These are phyloP conservation scores for Fusarium solani-melongenae DNA, from an alignment of 2,329 filamentous ascomycete genomes.

Conservation along the genomic window DNA sequence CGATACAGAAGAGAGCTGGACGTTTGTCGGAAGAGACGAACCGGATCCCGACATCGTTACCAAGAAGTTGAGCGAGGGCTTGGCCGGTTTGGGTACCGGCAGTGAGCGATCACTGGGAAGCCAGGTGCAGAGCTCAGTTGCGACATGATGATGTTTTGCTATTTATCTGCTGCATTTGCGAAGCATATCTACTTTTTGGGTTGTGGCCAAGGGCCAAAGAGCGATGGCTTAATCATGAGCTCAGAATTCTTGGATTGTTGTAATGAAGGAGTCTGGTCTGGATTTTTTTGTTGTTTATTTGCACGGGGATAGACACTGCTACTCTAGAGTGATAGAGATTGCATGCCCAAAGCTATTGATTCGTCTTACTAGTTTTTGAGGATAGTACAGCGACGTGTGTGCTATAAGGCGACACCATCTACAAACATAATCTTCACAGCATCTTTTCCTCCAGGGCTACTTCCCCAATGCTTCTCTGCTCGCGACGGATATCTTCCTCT, in stretches of 20 bases:
- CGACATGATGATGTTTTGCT: conserved; percentile 13
- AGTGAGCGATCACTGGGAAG: conserved; percentile 40
- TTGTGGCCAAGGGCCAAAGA: background rate
- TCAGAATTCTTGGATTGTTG: conserved; percentile 15
- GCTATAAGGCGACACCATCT: background rate
- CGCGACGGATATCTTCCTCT: conserved; percentile 9
- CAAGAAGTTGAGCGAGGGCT: conserved; percentile 53
- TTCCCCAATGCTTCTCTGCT: background rate
- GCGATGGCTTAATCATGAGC: conserved; percentile 15
- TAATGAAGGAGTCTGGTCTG: conserved; percentile 11
- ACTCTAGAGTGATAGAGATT: conserved; percentile 40
- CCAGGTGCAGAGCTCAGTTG: conserved; percentile 28
- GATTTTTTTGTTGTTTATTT: background rate
- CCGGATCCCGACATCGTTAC: conserved; percentile 57
- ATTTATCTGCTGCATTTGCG: background rate
- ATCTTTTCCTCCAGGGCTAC: background rate
- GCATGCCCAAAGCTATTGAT: conserved; percentile 10
- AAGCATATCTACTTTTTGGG: background rate
- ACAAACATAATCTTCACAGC: background rate
- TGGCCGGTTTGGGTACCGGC: conserved; percentile 31
- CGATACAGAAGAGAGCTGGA: conserved; percentile 86
- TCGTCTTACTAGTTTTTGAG: background rate
- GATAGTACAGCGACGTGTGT: background rate
- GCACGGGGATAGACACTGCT: conserved; percentile 29
- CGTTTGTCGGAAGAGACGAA: conserved; percentile 76